A percentile compares a stretch with the other conserved stretches of the same genome.
Evolutionary conservation across 129 eudicot species (phyloP).

Genomic region (Lactuca saligna): DNA sequence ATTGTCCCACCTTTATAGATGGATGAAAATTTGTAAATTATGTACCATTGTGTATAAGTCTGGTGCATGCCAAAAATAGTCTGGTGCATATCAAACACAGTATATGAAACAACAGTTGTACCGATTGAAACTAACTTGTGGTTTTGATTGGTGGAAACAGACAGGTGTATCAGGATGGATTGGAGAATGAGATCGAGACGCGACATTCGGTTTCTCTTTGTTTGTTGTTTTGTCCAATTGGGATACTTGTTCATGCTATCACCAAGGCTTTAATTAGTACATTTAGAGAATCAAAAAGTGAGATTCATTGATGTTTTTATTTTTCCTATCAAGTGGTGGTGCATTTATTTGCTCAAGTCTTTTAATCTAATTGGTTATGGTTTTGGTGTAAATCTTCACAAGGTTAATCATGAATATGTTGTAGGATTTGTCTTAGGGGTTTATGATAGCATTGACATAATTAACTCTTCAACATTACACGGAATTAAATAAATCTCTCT

Average conservation of each 20-base stretch:
- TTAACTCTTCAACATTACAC: neutral
- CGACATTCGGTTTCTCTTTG: conserved; percentile 94
- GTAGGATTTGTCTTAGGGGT: neutral
- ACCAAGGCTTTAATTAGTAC: conserved; percentile 59
- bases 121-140: neutral
- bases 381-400: neutral
- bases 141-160: conserved; percentile 40
- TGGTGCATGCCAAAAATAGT: too few species aligned
- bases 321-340: neutral
- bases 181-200: conserved; percentile 72
- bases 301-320: conserved; percentile 31
- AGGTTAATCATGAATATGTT: too few species aligned
- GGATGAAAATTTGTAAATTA: too few species aligned
- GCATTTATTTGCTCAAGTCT: neutral
- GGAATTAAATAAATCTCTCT: neutral
- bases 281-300: conserved; percentile 23
- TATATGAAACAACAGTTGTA: too few species aligned
- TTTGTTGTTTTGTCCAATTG: conserved; percentile 80
- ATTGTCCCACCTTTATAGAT: too few species aligned
- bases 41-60: too few species aligned
- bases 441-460: neutral
- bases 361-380: conserved; percentile 8
- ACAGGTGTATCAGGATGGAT: conserved; percentile 81
- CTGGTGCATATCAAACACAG: neutral
- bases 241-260: conserved; percentile 70